Evolutionary conservation across 305 asterid species (phyloP), one percentile per base, ranked within the genome.

Genomic region (Fraxinus greggii): DNA sequence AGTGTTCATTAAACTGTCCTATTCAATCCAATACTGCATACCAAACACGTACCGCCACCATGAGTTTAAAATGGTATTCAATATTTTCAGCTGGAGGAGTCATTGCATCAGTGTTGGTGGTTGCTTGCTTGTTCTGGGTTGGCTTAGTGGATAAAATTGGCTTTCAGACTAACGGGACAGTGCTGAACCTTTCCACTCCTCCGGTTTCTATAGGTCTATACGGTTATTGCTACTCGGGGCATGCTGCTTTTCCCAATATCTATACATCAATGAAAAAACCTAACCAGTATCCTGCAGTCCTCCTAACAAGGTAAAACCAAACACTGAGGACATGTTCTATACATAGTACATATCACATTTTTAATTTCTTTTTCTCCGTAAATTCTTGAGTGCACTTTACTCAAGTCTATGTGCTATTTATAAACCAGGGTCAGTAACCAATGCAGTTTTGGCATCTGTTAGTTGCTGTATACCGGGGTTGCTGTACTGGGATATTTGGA

Each of bases 141-240:
- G 97, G 99, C 19, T 83, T 92, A 85, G 98, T 95, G 76, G 98
- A 95, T 85, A 83, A 89, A 7, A 87, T 91, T 45, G 94, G 91
- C 26, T 86, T 90, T 80, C 86, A 92, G 82, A 81, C 92, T 32
- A 76, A 84, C 76, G 86, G 89, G 73, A 89, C 93, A 0, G 48
- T 86, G 17, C 75, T 95, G 45, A 94, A 95, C 88, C 92, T 94
- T 77, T 88, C 99, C 2, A 87, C 91, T 78, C 93, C 94, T 72
- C 99, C 99, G 0, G 99, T 95, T 79, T 97, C 98, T 38, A 85
- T 95, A 12, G 99, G 99, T 51, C 92, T 95, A 29, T 95, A 93
- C 19, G 99, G 98, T 29, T 94, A 89, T 79, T 95, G 98, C 92
- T 95, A 94, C 87, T 91, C 97, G 0, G 99, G 99, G 0, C 98